phyloP scores from a whole-genome alignment of 192 early-diverging fungal genomes.

The Gigaspora rosea region DNA sequence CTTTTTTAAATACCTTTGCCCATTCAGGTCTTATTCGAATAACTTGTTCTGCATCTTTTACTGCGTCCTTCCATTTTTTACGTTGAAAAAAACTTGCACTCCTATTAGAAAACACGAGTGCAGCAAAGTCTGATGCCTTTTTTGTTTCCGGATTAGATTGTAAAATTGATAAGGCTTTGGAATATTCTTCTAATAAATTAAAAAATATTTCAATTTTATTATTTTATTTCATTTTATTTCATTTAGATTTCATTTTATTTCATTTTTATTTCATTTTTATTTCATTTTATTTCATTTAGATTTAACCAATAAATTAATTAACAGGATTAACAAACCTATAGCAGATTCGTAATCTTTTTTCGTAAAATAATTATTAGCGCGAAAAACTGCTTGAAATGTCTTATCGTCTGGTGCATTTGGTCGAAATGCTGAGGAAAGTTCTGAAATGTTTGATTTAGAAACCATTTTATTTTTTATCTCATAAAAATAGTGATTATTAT shows the following conservation, averaged over 20 bases:
- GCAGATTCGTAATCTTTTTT: conserved; percentile 54
- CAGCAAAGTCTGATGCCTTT: conserved; percentile 43
- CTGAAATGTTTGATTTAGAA: too few species aligned
- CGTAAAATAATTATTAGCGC: conserved; percentile 60
- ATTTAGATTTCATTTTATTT: not conserved
- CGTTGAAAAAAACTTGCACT: conserved; percentile 37
- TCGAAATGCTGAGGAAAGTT: too few species aligned
- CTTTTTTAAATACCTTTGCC: conserved; percentile 36
- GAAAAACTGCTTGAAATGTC: conserved; percentile 28
- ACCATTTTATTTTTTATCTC: too few species aligned
- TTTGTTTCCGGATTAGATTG: conserved; percentile 35
- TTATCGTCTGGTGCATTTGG: conserved; percentile 32
- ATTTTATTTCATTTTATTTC: not conserved
- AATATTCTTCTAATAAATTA: conserved; percentile 34
- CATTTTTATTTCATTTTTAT: not conserved
- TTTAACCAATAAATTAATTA: not conserved
- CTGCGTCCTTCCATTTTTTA: conserved; percentile 34
- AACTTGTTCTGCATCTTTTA: conserved; percentile 34
- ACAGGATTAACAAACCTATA: conserved; percentile 25
- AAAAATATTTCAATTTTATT: not conserved
- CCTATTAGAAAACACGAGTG: conserved; percentile 43
- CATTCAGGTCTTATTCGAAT: conserved; percentile 40
- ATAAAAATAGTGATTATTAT: too few species aligned
- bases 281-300: not conserved
- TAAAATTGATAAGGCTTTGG: conserved; percentile 35